Base-by-base conservation (phyloP, 345 rosid genomes). In the Kernera saxatilis region DNA sequence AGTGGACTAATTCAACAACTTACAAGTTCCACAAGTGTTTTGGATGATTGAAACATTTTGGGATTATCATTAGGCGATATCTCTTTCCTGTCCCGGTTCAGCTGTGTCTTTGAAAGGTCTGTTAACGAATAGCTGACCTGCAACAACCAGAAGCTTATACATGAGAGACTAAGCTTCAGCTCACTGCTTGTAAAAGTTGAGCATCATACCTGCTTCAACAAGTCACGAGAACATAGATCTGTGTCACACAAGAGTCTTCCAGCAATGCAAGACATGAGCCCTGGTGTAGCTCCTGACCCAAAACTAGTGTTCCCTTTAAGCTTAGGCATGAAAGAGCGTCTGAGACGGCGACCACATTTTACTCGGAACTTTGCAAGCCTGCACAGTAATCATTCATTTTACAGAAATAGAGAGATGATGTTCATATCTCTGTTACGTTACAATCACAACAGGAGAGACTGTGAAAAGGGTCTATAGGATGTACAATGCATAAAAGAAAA, bases 51-150 rank as follows among this genome's bases (percentile, higher is more conserved):
- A 71, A 91, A 91, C 99, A 94, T 94, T 79, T 65, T 80, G 56
- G 89, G 85, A 75, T 84, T 75, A 64, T 89, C 95, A 75, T 88
- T 84, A 14, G 92, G 93, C 17, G 86, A 77, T 70, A 94, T 80
- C 89, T 94, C 98, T 81, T 83, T 91, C 44, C 96, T 86, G 64
- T 91, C 95, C 74, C 84, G 87, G 79, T 86, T 88, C 75, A 94
- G 84, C 80, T 86, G 96, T 78, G 85, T 88, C 86, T 85, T 91
- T 53, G 99, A 83, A 46, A 94, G 90, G 80, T 91, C 91, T 5
- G 98, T 94, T 82, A 91, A 80, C 44, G 99, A 94, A 83, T 94
- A 94, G 78, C 97, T 94, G 56, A 94, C 96, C 99, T 94, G 87
- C 71, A 80, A 79, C 69, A 77, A 61, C 46, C 73, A 76, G 61